A percentile compares a stretch with the other conserved stretches of the same genome.
phyloP scores from a whole-genome alignment of 805 yeast species.

The Metschnikowia reukaufii region DNA sequence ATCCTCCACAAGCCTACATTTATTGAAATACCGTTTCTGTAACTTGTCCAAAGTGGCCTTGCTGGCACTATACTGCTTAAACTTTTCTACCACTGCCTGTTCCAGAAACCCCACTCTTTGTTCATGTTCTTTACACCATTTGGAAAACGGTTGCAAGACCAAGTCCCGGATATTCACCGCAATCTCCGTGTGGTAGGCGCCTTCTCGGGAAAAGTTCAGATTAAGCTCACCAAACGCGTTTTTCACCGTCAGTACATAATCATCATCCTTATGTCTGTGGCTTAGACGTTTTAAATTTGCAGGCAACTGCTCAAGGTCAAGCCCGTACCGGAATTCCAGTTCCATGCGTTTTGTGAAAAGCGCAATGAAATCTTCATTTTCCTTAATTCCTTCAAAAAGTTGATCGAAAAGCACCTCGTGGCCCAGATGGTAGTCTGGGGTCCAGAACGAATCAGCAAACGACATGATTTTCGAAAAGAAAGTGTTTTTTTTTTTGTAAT shows the following conservation, averaged over 20 bases:
- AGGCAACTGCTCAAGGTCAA: slow-evolving; percentile 45
- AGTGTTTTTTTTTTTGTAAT: neutral
- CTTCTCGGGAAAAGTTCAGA: slow-evolving; percentile 56
- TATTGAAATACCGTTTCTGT: slow-evolving; percentile 72
- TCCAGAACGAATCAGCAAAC: slow-evolving; percentile 78
- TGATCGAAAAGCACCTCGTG: slow-evolving; percentile 50
- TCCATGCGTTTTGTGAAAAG: slow-evolving; percentile 71
- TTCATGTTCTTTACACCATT: slow-evolving; percentile 74
- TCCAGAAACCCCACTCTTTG: slow-evolving; percentile 65
- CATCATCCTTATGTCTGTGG: slow-evolving; percentile 45
- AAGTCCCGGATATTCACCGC: slow-evolving; percentile 58
- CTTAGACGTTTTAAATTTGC: slow-evolving; percentile 44
- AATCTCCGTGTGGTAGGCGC: slow-evolving; percentile 56
- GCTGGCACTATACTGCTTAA: slow-evolving; percentile 51
- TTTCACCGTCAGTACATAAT: slow-evolving; percentile 62
- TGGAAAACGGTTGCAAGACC: slow-evolving; percentile 68
- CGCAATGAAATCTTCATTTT: slow-evolving; percentile 66
- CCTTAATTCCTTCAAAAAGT: slow-evolving; percentile 61
- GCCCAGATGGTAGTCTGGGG: slow-evolving; percentile 61
- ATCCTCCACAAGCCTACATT: slow-evolving; percentile 73
- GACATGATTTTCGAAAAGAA: slow-evolving; percentile 34
- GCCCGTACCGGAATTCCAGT: slow-evolving; percentile 66
- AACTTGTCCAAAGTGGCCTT: slow-evolving; percentile 50
- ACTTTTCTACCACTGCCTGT: slow-evolving; percentile 48
- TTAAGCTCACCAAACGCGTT: slow-evolving; percentile 60